These are phyloP conservation scores for Parietaria judaica DNA, from an alignment of 306 rosid genomes.

Conservation along the genomic window DNA sequence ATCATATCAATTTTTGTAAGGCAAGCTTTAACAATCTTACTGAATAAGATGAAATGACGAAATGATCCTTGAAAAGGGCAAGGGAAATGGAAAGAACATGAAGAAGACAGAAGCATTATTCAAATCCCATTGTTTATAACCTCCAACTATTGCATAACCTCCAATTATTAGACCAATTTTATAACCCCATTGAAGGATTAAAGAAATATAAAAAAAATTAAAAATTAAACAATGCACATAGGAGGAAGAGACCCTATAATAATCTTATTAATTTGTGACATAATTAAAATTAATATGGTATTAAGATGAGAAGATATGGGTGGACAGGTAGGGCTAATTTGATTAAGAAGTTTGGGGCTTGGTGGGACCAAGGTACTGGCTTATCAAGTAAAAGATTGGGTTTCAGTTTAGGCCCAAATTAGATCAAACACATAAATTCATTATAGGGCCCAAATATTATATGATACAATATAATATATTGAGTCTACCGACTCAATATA, in stretches of 20 bases:
- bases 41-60: too few species aligned
- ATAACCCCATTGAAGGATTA: background rate
- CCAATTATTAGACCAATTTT: too few species aligned
- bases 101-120: background rate
- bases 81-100: background rate
- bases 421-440: too few species aligned
- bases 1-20: too few species aligned
- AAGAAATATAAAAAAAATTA: background rate
- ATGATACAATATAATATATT: too few species aligned
- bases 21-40: too few species aligned
- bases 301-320: constrained; percentile 2
- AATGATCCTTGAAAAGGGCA: background rate
- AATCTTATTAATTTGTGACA: background rate
- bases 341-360: constrained; percentile 3
- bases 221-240: background rate
- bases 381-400: background rate
- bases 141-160: background rate
- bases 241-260: background rate
- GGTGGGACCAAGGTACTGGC: constrained; percentile 4
- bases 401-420: background rate
- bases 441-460: background rate
- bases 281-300: background rate
- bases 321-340: constrained; percentile 13
- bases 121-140: background rate
- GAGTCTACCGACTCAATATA: background rate